Conservation (phyloP, 345 rosid genomes). For the Camelina hispida region DNA sequence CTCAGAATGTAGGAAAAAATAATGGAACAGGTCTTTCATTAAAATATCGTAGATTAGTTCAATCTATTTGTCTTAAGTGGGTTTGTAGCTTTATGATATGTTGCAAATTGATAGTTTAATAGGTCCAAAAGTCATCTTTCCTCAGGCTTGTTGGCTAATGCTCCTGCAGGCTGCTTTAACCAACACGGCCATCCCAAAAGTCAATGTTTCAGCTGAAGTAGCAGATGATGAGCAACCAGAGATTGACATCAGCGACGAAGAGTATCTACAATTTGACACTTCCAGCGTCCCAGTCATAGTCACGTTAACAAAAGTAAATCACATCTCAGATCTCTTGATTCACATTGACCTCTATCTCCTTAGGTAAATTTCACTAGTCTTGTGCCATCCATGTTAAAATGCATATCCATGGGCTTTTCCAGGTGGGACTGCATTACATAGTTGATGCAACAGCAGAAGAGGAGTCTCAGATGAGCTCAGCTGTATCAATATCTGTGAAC, state of each 20-base stretch:
- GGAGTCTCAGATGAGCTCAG: conserved; percentile 96
- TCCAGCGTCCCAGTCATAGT: conserved; percentile 73
- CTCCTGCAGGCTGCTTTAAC: conserved; percentile 84
- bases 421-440: conserved; percentile 80
- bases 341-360: neutral
- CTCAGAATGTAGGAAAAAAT: neutral
- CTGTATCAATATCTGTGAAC: conserved; percentile 75
- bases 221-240: conserved; percentile 80
- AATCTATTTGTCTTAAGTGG: neutral
- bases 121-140: neutral
- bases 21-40: neutral
- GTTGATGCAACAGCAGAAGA: conserved; percentile 94
- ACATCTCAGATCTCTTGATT: neutral
- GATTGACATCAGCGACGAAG: conserved; percentile 93
- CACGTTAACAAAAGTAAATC: conserved; percentile 75
- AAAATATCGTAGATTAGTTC: neutral
- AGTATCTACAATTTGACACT: conserved; percentile 83
- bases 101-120: conserved; percentile 14
- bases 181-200: conserved; percentile 89
- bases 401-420: neutral
- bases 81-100: conserved; percentile 10
- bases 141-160: conserved; percentile 15
- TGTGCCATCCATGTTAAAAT: neutral
- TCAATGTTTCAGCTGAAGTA: conserved; percentile 59
- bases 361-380: neutral